A percentile compares a stretch with the other conserved stretches of the same genome.
phyloP scores from a whole-genome alignment of 768 basidiomycete species.

The Phallus indusiatus region DNA sequence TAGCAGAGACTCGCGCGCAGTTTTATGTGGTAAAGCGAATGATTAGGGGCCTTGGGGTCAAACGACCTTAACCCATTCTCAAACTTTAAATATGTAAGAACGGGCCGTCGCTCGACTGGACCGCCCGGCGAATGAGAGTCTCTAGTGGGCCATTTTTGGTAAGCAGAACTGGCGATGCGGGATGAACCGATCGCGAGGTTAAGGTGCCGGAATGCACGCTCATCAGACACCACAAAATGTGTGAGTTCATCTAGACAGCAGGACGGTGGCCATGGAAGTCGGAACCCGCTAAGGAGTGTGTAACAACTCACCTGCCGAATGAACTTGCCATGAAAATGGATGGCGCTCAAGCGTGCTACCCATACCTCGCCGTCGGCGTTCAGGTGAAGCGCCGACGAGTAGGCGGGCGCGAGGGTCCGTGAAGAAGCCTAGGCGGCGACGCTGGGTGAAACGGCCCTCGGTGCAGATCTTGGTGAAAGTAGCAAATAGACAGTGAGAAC shows the following conservation, averaged over 20 bases:
- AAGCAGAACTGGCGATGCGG: slow-evolving; percentile 65
- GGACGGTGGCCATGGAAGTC: slow-evolving; percentile 84
- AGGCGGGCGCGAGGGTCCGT: slow-evolving; percentile 66
- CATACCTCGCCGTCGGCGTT: slow-evolving; percentile 68
- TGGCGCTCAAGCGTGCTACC: slow-evolving; percentile 83
- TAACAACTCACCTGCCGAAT: slow-evolving; percentile 87
- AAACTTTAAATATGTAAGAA: slow-evolving; percentile 61
- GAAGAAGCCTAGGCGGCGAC: slow-evolving; percentile 73
- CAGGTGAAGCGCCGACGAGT: slow-evolving; percentile 53
- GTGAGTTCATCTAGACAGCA: slow-evolving; percentile 85
- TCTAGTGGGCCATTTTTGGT: slow-evolving; percentile 69
- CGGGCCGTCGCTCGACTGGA: slow-evolving; percentile 41
- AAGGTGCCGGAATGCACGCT: slow-evolving; percentile 77
- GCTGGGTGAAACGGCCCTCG: slow-evolving; percentile 67
- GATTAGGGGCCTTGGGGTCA: too few relatives aligned
- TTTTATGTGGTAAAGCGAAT: too few relatives aligned
- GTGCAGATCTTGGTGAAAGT: slow-evolving; percentile 85
- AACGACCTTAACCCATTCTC: slow-evolving; percentile 81
- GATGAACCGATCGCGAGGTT: slow-evolving; percentile 65
- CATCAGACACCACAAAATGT: slow-evolving; percentile 77
- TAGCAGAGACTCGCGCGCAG: too few relatives aligned
- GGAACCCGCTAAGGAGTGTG: slow-evolving; percentile 80
- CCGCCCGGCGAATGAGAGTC: slow-evolving; percentile 50
- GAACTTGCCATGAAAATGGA: slow-evolving; percentile 88
- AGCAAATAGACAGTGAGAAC: slow-evolving; percentile 86